These are phyloP conservation scores for Friedmanniomyces endolithicus DNA, from an alignment of 495 filamentous ascomycete genomes.

Conservation along the genomic window DNA sequence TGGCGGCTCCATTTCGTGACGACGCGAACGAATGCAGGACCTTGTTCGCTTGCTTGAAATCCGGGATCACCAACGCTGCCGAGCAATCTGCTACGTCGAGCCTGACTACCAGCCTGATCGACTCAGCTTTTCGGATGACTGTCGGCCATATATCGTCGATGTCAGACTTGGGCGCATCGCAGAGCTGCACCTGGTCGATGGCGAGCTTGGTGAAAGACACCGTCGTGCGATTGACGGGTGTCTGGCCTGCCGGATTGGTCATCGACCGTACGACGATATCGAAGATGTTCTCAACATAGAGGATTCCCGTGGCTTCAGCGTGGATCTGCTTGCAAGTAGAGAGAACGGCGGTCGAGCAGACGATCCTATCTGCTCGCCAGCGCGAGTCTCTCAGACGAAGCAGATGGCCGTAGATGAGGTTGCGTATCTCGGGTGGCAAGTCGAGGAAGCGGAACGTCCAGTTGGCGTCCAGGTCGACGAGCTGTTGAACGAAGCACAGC, in stretches of 20 bases:
- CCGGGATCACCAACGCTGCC: not conserved
- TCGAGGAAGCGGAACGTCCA: not conserved
- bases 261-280: not conserved
- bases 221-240: not conserved
- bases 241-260: not conserved
- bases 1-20: not conserved
- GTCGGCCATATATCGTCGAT: not conserved
- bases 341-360: not conserved
- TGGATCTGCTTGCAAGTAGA: not conserved
- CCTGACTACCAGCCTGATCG: not conserved
- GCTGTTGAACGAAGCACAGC: not conserved
- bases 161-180: not conserved
- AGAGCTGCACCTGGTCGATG: not conserved
- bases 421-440: not conserved
- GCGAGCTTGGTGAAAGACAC: not conserved
- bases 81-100: not conserved
- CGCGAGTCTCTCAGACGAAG: not conserved
- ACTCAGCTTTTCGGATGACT: not conserved
- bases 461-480: not conserved
- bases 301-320: not conserved
- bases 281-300: not conserved
- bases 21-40: not conserved
- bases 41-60: not conserved
- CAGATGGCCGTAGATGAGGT: not conserved
- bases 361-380: not conserved